Evolutionary conservation across 1,139 yeast genomes (phyloP), one percentile per base, ranked within the genome.

Genomic region (Kluyveromyces sp.): DNA sequence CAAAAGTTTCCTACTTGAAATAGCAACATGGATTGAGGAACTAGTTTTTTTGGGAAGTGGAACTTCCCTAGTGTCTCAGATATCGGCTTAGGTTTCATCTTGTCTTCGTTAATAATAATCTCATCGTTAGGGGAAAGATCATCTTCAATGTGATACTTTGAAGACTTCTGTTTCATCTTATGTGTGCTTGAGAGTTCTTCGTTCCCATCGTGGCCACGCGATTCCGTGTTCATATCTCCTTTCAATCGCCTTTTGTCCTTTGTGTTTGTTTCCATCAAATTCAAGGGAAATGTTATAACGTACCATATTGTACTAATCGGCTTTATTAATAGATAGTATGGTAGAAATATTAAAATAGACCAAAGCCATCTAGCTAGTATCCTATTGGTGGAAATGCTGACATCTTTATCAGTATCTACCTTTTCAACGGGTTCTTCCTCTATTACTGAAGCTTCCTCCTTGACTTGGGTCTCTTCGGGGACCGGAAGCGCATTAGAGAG

Each of bases 1-100:
- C 38, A 92, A 72, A 1, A 90, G 83, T 62, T 90, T 92, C 53
- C 72, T 71, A 62, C 45, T 66, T 34, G 68, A 67, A 3, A 63
- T 36, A 51, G 51, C 28, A 60, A 47, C 8, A 64, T 56, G 8
- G 67, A 63, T 46, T 54, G 59, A 26, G 67, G 68, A 25, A 67
- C 65, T 29, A 74, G 59, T 48, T 72, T 69, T 49, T 69, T 67
- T 2, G 80, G 77, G 57, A 74, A 74, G 21, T 75, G 60, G 41
- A 72, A 69, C 40, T 60, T 53, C 2, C 67, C 68, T 59, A 60
- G 58, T 3, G 37, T 26, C 27, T 41, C 43, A 7, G 28, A 25
- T 5, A 41, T 26, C 10, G 43, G 38, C 27, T 39, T 8, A 3
- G 43, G 43, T 25, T 41, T 41, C 43, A 41, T 45, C 49, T 46